A percentile compares a stretch with the other conserved stretches of the same genome.
These are phyloP conservation scores for Incumbomyces lentus DNA, from an alignment of 2,329 filamentous ascomycete species.

Conservation along the genomic window DNA sequence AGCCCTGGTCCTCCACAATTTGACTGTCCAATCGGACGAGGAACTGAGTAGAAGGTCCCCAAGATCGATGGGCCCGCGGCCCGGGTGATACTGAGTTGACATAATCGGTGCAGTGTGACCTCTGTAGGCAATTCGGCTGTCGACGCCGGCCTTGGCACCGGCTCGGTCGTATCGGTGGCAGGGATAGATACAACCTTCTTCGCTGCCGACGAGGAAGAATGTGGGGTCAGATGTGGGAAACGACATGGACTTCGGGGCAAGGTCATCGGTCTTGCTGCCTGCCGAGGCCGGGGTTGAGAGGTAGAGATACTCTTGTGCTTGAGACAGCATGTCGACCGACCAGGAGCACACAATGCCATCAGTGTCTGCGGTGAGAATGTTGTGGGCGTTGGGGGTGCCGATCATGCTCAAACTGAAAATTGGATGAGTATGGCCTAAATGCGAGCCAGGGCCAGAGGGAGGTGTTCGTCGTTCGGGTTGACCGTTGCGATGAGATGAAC, in stretches of 20 bases:
- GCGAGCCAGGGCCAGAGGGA: conserved; percentile 60
- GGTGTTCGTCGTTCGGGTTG: conserved; percentile 90
- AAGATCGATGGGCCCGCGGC: conserved; percentile 82
- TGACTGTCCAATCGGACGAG: conserved; percentile 92
- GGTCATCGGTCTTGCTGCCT: conserved; percentile 67
- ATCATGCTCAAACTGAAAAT: conserved; percentile 94
- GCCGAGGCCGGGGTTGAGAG: conserved; percentile 74
- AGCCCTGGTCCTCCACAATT: conserved; percentile 80
- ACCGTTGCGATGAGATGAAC: conserved; percentile 57
- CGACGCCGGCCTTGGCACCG: conserved; percentile 90
- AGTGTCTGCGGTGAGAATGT: conserved; percentile 93
- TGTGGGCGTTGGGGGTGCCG: conserved; percentile 96
- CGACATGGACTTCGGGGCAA: conserved; percentile 86
- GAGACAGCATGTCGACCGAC: conserved; percentile 95
- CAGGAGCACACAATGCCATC: conserved; percentile 95
- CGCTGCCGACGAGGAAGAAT: conserved; percentile 92
- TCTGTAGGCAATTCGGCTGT: conserved; percentile 75
- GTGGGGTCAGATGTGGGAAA: conserved; percentile 94
- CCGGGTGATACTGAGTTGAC: conserved; percentile 90
- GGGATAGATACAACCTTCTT: conserved; percentile 92
- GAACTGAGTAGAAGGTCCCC: conserved; percentile 89
- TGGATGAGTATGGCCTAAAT: conserved; percentile 75
- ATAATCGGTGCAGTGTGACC: conserved; percentile 92
- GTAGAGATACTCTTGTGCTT: conserved; percentile 88
- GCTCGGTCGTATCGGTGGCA: conserved; percentile 96